Percentiles rank a stretch among this genome's conserved stretches.
These are phyloP conservation scores for Penicillium bovifimosum DNA, from an alignment of 495 filamentous ascomycete species.

Conservation along the genomic window DNA sequence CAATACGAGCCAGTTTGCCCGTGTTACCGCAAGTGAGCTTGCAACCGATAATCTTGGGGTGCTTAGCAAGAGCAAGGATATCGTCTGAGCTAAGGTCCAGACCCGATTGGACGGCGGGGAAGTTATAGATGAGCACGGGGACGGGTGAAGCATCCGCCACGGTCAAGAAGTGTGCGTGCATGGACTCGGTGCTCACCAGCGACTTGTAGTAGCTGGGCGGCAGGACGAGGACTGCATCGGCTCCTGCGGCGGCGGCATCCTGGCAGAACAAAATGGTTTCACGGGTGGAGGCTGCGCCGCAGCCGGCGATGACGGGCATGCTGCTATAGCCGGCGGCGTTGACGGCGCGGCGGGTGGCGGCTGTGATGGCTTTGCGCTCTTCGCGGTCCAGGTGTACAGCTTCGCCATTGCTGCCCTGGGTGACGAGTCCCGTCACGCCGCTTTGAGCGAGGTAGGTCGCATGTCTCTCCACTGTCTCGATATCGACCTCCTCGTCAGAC, in stretches of 20 bases:
- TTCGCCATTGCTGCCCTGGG: slow-evolving; percentile 88
- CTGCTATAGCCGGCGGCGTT: slow-evolving; percentile 61
- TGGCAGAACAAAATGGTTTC: slow-evolving; percentile 78
- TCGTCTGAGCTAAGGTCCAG: slow-evolving; percentile 78
- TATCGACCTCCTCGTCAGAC: slow-evolving; percentile 56
- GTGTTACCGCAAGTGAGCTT: slow-evolving; percentile 96
- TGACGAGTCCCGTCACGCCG: slow-evolving; percentile 74
- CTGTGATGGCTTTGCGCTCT: slow-evolving; percentile 66
- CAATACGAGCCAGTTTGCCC: slow-evolving; percentile 80
- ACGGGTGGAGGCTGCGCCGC: slow-evolving; percentile 75
- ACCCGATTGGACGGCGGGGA: slow-evolving; percentile 73
- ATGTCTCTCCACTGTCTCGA: slow-evolving; percentile 64
- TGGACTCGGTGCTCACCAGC: slow-evolving; percentile 49
- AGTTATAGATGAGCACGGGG: slow-evolving; percentile 92
- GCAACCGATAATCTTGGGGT: slow-evolving; percentile 83
- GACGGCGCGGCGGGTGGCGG: slow-evolving; percentile 68
- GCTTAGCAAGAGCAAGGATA: slow-evolving; percentile 65
- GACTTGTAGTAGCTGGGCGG: slow-evolving; percentile 81
- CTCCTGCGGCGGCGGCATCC: slow-evolving; percentile 69
- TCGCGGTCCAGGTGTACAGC: slow-evolving; percentile 70
- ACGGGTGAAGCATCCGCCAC: slow-evolving; percentile 80
- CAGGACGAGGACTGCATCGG: slow-evolving; percentile 78
- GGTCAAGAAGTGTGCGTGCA: slow-evolving; percentile 68
- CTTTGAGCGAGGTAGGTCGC: slow-evolving; percentile 76
- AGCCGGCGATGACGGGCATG: slow-evolving; percentile 79